Base-by-base conservation (phyloP, 768 basidiomycete genomes). In the Mycena chlorophos region DNA sequence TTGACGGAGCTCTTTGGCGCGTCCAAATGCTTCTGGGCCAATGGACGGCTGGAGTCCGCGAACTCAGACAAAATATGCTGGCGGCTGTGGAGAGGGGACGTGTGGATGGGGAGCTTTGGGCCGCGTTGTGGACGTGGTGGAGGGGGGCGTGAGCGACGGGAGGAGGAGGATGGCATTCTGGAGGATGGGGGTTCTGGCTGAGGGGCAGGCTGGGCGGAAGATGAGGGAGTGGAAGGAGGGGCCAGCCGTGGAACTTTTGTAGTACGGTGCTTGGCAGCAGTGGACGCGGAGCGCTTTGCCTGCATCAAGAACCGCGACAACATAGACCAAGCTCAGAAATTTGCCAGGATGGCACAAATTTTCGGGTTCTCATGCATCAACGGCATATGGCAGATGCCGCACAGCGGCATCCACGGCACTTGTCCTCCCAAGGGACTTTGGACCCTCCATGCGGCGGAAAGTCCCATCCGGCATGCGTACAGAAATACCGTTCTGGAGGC, bases 301-400 rank as follows among this genome's bases (percentile, higher is more conserved):
- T 81, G 80, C 83, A 86, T 85, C 74, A 82, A 42, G 20, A 42
- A 22, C 13, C 40, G 40, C 13, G 40, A 42, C 40, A 42, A 20
- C 40, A 42, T 42, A 5, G 13, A 42, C 13, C 8, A 22, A n/a
- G n/a, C 76, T 79, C 82, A 85, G 85, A 76, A 68, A 42, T n/a
- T n/a, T n/a, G n/a, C n/a, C n/a, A n/a, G n/a, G n/a, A n/a, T n/a
- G n/a, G n/a, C n/a, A n/a, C n/a, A n/a, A n/a, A n/a, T n/a, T n/a
- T n/a, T n/a, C n/a, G n/a, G n/a, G n/a, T n/a, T n/a, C n/a, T n/a
- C n/a, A n/a, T n/a, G n/a, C n/a, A n/a, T n/a, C n/a, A n/a, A n/a
- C n/a, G n/a, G n/a, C n/a, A n/a, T n/a, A n/a, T n/a, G n/a, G n/a
- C n/a, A n/a, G n/a, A n/a, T n/a, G n/a, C n/a, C n/a, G n/a, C n/a